A percentile compares a stretch with the other conserved stretches of the same genome.
Evolutionary conservation across 768 basidiomycete species (phyloP).

Genomic region (Tephrocybe sp.): DNA sequence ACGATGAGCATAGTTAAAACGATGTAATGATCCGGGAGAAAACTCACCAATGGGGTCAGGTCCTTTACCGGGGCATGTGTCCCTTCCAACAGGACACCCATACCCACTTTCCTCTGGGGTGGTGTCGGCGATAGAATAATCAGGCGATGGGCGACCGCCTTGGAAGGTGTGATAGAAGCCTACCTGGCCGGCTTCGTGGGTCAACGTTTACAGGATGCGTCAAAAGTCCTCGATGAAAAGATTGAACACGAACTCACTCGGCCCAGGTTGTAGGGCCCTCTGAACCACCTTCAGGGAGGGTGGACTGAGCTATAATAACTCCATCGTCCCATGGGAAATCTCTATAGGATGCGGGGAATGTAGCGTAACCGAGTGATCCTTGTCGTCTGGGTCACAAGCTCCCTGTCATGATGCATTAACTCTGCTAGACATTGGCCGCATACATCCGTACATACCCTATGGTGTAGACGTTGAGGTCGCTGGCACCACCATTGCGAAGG

Average conservation of each 20-base stretch:
- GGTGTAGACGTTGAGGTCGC: constrained; percentile 1
- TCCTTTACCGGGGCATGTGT: background rate
- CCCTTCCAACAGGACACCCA: background rate
- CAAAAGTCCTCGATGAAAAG: too few species aligned
- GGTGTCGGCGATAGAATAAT: too few species aligned
- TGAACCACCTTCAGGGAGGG: background rate
- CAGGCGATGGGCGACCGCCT: too few species aligned
- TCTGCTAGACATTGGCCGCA: too few species aligned
- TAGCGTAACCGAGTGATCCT: background rate
- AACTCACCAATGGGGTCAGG: background rate
- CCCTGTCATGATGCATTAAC: too few species aligned
- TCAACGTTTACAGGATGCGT: too few species aligned
- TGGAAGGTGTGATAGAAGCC: too few species aligned
- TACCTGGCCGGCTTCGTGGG: too few species aligned
- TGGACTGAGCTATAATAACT: background rate
- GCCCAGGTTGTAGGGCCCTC: too few species aligned
- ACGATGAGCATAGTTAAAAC: too few species aligned
- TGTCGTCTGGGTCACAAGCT: background rate
- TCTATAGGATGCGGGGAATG: background rate
- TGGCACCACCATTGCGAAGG: background rate
- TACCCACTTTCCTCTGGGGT: background rate
- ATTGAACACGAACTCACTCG: too few species aligned
- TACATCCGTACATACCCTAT: constrained; percentile 1
- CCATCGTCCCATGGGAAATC: background rate
- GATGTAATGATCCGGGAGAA: too few species aligned